A percentile compares a stretch with the other conserved stretches of the same genome.
These are phyloP conservation scores for Hypoxylon cercidicola DNA, from an alignment of 495 filamentous ascomycete species.

Conservation along the genomic window DNA sequence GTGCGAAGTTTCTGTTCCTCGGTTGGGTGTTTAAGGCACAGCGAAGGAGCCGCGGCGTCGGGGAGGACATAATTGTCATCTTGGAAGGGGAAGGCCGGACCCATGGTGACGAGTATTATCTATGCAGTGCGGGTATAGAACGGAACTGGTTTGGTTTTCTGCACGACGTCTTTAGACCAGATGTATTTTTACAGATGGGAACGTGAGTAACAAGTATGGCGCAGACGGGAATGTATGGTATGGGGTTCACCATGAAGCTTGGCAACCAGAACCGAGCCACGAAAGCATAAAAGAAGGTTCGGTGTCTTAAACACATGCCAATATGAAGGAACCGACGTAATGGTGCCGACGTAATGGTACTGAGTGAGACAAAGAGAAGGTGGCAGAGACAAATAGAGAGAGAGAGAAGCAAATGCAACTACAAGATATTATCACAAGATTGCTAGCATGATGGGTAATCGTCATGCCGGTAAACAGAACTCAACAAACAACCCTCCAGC, in stretches of 20 bases:
- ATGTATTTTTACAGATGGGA: background rate
- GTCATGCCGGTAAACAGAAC: background rate
- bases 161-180: background rate
- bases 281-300: conserved; percentile 16
- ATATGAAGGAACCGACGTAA: background rate
- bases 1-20: conserved; percentile 68
- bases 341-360: too few relatives aligned
- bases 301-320: conserved; percentile 20
- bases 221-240: background rate
- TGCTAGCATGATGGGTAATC: background rate
- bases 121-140: background rate
- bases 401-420: background rate
- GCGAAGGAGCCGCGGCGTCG: conserved; percentile 64
- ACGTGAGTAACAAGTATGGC: background rate
- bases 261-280: conserved; percentile 16
- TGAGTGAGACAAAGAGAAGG: conserved; percentile 4
- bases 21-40: conserved; percentile 76
- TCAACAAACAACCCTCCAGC: conserved; percentile 6
- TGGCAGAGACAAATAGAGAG: background rate
- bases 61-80: conserved; percentile 58
- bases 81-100: conserved; percentile 26
- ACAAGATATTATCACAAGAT: background rate
- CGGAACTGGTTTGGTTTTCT: background rate
- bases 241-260: conserved; percentile 12
- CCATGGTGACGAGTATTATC: conserved; percentile 39